Evolutionary conservation across 768 basidiomycete species (phyloP), one percentile per base, ranked within the genome.

Genomic region (Hemileccinum rubropunctum): DNA sequence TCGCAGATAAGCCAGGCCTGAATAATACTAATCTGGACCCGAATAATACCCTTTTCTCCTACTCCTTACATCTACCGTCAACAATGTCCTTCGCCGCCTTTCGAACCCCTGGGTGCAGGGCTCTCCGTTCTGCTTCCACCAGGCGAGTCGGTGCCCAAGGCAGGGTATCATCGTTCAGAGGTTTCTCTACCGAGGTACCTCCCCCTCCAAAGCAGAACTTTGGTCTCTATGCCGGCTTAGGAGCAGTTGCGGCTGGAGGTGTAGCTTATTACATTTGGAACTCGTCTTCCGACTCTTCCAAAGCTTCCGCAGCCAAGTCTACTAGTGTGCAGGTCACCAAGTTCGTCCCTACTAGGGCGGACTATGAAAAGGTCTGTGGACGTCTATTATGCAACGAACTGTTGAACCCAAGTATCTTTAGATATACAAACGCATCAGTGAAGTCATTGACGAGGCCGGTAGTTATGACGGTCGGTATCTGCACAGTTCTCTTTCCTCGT

Each of bases 391-490:
- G 1, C 6, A 3, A n/a, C 13, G 48, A 46, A 23, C 17, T 12
- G 11, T 23, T 27, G 33, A 54, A 36, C 27, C 17, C 15, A 45
- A 39, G 6, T 32, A 13, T 26, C 15, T 13, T 17, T 47, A 91
- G 86, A 91, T 98, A 14, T 98, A 99, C 78, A 92, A 95, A 72
- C 80, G 73, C 51, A 83, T 99, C 64, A 88, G 90, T 11, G 83
- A 88, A 18, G 58, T 81, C 34, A 66, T 95, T 26, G 90, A 93
- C 47, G 80, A 82, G 15, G 86, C 85, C 36, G 70, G 61, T 1
- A 68, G 68, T 30, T 97, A 98, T 71, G 95, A 98, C 65, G 95
- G 94, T 90, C 64, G 43, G 75, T 32, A 37, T 40, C 2, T 49
- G 5, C 36, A 8, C 15, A 2, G 10, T 47, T 17, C 18, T 26